Percentiles rank a stretch among this genome's conserved stretches.
Conservation (phyloP, 1,284 basidiomycete genomes). For the Ganoderma resinaceum region DNA sequence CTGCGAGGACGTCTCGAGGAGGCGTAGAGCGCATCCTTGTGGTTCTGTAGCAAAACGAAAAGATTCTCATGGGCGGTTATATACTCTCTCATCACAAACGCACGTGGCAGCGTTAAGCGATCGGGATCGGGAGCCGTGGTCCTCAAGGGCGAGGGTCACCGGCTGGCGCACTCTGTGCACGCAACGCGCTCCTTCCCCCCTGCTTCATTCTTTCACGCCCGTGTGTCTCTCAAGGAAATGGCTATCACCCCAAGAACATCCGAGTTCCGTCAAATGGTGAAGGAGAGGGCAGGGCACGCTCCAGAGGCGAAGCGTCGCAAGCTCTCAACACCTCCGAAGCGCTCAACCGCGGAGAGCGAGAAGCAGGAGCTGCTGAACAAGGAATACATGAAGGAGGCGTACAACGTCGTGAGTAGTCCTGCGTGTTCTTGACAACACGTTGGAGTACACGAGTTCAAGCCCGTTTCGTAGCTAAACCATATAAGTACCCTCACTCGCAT, state of each 20-base stretch:
- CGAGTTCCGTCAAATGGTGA: slow-evolving; percentile 62
- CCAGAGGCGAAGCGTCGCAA: slow-evolving; percentile 62
- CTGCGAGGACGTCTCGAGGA: slow-evolving; percentile 29
- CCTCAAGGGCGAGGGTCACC: slow-evolving; percentile 7
- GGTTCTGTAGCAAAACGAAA: slow-evolving; percentile 12
- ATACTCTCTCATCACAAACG: background rate
- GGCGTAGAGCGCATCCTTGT: slow-evolving; percentile 38
- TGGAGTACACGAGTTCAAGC: background rate
- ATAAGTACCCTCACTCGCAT: slow-evolving; percentile 74
- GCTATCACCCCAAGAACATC: slow-evolving; percentile 55
- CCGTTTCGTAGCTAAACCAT: slow-evolving; percentile 64
- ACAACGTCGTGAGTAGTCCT: slow-evolving; percentile 65
- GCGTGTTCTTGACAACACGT: background rate
- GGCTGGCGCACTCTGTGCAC: background rate
- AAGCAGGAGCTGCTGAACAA: slow-evolving; percentile 57
- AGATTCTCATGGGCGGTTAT: background rate
- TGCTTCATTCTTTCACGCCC: slow-evolving; percentile 2
- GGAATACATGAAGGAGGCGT: slow-evolving; percentile 76
- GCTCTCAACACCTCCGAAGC: slow-evolving; percentile 44
- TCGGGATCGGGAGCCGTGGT: slow-evolving; percentile 24
- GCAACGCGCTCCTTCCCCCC: slow-evolving; percentile 3
- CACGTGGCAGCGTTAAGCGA: slow-evolving; percentile 18
- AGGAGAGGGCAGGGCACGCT: slow-evolving; percentile 50
- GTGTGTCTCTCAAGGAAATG: slow-evolving; percentile 25
- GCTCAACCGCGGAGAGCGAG: slow-evolving; percentile 42